phyloP scores from a whole-genome alignment of 805 yeast genomes.

The Metschnikowia drakensbergensis region DNA sequence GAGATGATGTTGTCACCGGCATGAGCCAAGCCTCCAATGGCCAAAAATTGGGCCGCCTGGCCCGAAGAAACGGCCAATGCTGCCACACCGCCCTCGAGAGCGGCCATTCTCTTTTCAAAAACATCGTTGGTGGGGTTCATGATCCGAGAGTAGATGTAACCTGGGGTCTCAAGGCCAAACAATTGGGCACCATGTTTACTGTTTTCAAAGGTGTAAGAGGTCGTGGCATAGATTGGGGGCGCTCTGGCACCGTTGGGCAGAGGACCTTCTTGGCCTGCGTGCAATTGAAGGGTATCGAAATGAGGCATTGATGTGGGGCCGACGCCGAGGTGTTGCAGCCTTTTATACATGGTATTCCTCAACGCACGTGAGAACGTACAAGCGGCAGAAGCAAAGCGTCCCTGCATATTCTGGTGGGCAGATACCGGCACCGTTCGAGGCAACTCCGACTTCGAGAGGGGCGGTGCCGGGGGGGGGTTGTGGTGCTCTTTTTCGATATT shows the following conservation, averaged over 20 bases:
- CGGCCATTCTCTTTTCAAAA: slow-evolving; percentile 88
- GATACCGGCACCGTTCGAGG: no score
- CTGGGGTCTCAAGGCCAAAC: slow-evolving; percentile 79
- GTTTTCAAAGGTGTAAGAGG: slow-evolving; percentile 83
- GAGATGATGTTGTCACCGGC: slow-evolving; percentile 88
- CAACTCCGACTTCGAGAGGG: no score
- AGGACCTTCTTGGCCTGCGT: slow-evolving; percentile 85
- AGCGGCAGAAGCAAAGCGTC: neutral
- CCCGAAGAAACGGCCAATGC: slow-evolving; percentile 94
- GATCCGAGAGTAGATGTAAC: slow-evolving; percentile 84
- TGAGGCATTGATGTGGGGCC: slow-evolving; percentile 42
- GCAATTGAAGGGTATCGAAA: slow-evolving; percentile 88
- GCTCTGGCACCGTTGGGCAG: slow-evolving; percentile 74
- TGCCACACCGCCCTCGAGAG: slow-evolving; percentile 87
- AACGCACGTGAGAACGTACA: slow-evolving; percentile 4
- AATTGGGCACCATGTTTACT: slow-evolving; percentile 90
- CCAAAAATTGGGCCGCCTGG: slow-evolving; percentile 90
- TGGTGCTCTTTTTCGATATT: no score
- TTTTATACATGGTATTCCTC: slow-evolving; percentile 1
- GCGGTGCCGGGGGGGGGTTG: no score
- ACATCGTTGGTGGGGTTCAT: slow-evolving; percentile 92
- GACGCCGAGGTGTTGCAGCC: neutral
- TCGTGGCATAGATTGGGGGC: slow-evolving; percentile 88
- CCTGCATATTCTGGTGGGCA: neutral
- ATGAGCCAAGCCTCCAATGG: slow-evolving; percentile 79